These are phyloP conservation scores for Aurantiochytrium sp. DNA, from an alignment of 108 stramenopile species.

Conservation along the genomic window DNA sequence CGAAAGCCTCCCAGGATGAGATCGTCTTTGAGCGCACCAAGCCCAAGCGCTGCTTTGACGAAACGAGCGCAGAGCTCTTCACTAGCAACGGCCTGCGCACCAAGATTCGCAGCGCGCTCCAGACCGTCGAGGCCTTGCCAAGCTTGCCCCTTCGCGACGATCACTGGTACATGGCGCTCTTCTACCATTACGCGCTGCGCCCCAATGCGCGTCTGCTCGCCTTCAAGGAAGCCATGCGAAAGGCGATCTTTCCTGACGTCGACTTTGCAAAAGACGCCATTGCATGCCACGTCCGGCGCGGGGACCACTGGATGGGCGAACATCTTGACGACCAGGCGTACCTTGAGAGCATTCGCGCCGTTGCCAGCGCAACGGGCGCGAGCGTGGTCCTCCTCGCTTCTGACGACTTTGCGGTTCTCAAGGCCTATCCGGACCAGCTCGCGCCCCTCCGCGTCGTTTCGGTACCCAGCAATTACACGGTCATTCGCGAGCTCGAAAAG, in stretches of 20 bases:
- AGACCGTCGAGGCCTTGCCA: too few species aligned
- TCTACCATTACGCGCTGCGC: neutral
- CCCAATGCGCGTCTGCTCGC: neutral
- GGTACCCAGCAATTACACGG: neutral
- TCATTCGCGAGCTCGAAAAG: neutral
- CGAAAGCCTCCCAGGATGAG: neutral
- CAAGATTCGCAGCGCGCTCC: neutral
- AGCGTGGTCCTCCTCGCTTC: neutral
- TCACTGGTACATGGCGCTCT: conserved; percentile 26
- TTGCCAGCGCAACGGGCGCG: neutral
- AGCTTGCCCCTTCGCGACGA: too few species aligned
- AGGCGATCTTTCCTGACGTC: neutral
- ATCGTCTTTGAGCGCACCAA: neutral
- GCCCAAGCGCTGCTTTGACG: neutral
- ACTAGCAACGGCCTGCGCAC: neutral
- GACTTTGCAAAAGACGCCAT: neutral
- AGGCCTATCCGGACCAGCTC: neutral
- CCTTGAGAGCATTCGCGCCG: neutral
- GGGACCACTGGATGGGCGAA: conserved; percentile 26
- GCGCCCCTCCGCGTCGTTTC: neutral
- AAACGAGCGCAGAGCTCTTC: neutral
- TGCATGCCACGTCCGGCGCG: neutral
- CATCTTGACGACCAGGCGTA: neutral
- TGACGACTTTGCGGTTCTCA: neutral
- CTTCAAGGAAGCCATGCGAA: neutral